Conservation (phyloP, 2,329 filamentous ascomycete species). For the Trichoderma endophyticum region DNA sequence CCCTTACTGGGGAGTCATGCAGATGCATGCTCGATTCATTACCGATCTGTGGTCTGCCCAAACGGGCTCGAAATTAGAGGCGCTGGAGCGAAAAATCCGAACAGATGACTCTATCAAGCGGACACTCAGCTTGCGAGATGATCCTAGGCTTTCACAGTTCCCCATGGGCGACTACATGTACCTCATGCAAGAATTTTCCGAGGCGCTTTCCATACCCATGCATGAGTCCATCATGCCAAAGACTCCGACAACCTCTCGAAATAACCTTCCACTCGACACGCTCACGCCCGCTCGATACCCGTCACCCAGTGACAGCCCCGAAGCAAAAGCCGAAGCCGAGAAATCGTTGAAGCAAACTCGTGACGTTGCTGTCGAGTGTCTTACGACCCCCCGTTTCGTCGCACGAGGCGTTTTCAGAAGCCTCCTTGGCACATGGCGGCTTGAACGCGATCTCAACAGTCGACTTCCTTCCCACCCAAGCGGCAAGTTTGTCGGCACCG, state of each 20-base stretch:
- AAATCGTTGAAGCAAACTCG: conserved; percentile 47
- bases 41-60: conserved; percentile 54
- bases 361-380: conserved; percentile 39
- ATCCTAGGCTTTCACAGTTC: conserved; percentile 62
- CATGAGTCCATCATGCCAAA: conserved; percentile 28
- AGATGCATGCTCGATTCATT: conserved; percentile 75
- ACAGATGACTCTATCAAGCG: conserved; percentile 44
- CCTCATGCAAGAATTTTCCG: conserved; percentile 67
- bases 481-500: conserved; percentile 62
- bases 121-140: conserved; percentile 49
- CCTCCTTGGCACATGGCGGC: conserved; percentile 66
- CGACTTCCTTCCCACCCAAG: conserved; percentile 56
- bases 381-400: conserved; percentile 51
- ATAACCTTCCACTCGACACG: conserved; percentile 48
- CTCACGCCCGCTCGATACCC: conserved; percentile 56
- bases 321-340: conserved; percentile 38
- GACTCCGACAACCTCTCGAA: conserved; percentile 37
- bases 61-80: conserved; percentile 24
- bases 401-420: conserved; percentile 66
- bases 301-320: conserved; percentile 34
- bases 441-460: conserved; percentile 56
- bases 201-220: conserved; percentile 53
- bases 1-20: conserved; percentile 83
- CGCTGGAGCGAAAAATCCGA: conserved; percentile 40
- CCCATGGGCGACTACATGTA: conserved; percentile 81